Base-by-base conservation (phyloP, 139 green algal species). In the Chlorella sp. region DNA sequence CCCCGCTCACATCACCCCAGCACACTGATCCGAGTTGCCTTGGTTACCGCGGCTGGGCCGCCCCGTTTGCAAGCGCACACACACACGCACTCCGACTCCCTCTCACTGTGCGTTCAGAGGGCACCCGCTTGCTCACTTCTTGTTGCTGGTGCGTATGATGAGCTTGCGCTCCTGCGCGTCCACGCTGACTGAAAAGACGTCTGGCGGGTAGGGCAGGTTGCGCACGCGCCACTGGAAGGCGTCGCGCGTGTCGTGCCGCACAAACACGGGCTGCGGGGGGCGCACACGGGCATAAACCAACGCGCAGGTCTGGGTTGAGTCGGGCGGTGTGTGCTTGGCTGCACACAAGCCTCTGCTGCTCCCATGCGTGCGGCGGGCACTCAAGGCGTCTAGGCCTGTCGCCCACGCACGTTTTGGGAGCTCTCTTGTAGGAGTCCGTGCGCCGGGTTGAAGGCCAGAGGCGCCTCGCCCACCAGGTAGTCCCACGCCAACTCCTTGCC, bases 171-270 rank as follows among this genome's bases (percentile, higher is more conserved):
- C 74, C 22, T 31, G 42, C 2, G 70, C 27, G 62, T 86, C 81
- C 2, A 78, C 22, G 5, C 35, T 74, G 1, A 86, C 74, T 3
- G 63, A 35, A 36, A 74, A 86, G 14, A 67, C 67, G 2, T 81
- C 76, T 24, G 70, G 20, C 3, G 81, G 74, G 62, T 82, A 86
- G 2, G 81, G 74, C 34, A 86, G 67, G 72, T 86, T 86, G n/a
- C 81, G 73, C 27, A 86, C 71, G 2, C 77, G 70, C 81, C 77
- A 86, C 66, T 81, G 72, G 59, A 86, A 86, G 6, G 42, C 42
- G 26, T 75, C 49, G 2, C 55, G n/a, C 1, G 69, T 69, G 76
- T 86, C 80, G 67, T 78, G 72, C 22, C 76, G 73, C 26, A 17
- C 65, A 63, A 82, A 83, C 10, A 67, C 35, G 5, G 76, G 76